phyloP scores from a whole-genome alignment of 2,329 filamentous ascomycete genomes.

The Iodosphaeria phyllophila region DNA sequence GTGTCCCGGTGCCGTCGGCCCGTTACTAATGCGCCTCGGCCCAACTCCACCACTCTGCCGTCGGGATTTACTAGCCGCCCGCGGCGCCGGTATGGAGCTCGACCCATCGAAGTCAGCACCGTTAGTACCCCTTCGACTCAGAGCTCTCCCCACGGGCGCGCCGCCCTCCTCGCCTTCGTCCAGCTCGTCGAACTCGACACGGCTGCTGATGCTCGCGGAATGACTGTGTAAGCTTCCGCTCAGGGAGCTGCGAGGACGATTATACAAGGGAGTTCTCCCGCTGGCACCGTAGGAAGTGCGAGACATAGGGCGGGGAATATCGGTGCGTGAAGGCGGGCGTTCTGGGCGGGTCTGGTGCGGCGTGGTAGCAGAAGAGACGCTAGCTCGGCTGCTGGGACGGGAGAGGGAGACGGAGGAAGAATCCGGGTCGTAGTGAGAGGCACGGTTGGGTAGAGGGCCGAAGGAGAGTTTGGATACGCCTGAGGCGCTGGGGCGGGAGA shows the following conservation, averaged over 20 bases:
- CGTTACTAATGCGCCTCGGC: conserved; percentile 1
- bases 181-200: conserved; percentile 32
- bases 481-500: conserved; percentile 40
- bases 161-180: conserved; percentile 26
- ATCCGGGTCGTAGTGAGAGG: conserved; percentile 22
- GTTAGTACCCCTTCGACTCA: conserved; percentile 35
- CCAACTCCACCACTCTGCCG: conserved; percentile 21
- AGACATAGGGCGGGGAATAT: conserved; percentile 44
- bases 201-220: conserved; percentile 36
- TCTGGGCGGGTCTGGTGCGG: conserved; percentile 20
- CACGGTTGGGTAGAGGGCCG: conserved; percentile 37
- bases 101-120: conserved; percentile 24
- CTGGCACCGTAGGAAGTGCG: conserved; percentile 42
- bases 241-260: conserved; percentile 54
- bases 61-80: conserved; percentile 28
- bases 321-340: conserved; percentile 32
- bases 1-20: conserved; percentile 15
- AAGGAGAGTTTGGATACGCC: conserved; percentile 45
- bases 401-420: conserved; percentile 25
- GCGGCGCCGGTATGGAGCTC: conserved; percentile 26
- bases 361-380: conserved; percentile 25
- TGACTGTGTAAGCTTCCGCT: conserved; percentile 42
- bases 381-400: conserved; percentile 58
- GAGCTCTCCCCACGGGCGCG: too few species aligned
- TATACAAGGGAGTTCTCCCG: conserved; percentile 42